Base-by-base conservation (phyloP, 352 stramenopile genomes). In the Elongisporangium prolatum region DNA sequence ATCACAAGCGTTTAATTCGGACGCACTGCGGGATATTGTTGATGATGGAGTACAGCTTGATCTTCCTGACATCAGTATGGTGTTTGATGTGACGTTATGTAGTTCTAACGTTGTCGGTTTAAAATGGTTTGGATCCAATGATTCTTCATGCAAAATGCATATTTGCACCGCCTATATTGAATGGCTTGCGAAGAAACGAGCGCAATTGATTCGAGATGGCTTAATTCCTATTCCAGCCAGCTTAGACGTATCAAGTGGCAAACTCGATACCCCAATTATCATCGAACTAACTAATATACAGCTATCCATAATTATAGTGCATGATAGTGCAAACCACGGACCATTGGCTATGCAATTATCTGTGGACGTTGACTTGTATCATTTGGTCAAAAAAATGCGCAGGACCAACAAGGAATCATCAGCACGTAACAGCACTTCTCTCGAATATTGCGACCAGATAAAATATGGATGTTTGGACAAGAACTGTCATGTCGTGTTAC, bases 51-150 rank as follows among this genome's bases (percentile, higher is more conserved):
- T 40, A 1, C 28, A 40, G 28, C 28, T 40, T 13, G 63, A 80
- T 51, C 24, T 80, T 11, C 50, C 68, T 1, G 52, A 60, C 40
- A 34, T 50, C 4, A 61, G 55, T 13, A 56, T 49, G 4, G 50
- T 80, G 47, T 48, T 78, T 24, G 50, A 68, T 63, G 55, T 71
- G 14, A 61, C 70, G 7, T 55, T 74, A 13, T 14, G 9, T 13
- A 40, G 28, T 13, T 40, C 28, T 13, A 2, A 14, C 8, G 14
- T 40, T 40, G 14, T 40, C 14, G 28, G 28, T 13, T 2, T 40
- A 2, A 40, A 40, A 40, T 40, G 28, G 28, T 40, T 40, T 40
- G 28, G 28, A 13, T 40, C 28, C 28, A 13, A 9, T 40, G 28
- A 40, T 40, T 40, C 28, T 14, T 40, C 28, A 9, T 40, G 28